These are phyloP conservation scores for Pulveroboletus sp. DNA, from an alignment of 768 basidiomycete genomes.

Conservation along the genomic window DNA sequence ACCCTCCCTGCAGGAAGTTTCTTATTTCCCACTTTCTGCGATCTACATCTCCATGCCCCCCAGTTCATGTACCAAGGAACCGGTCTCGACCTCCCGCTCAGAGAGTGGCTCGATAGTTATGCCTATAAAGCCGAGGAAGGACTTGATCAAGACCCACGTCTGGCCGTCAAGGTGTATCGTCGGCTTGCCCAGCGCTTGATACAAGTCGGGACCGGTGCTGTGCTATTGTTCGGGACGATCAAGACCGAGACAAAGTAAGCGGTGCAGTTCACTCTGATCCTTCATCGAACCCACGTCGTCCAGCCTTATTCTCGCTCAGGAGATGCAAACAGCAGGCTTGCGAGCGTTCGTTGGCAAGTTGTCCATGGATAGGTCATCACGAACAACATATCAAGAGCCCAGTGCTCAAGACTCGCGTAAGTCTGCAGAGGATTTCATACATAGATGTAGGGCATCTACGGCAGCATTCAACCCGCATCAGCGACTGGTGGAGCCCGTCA, in stretches of 20 bases:
- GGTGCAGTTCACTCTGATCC: neutral
- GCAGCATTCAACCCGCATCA: constrained; percentile 38
- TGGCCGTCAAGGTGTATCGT: constrained; percentile 66
- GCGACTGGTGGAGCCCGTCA: constrained; percentile 68
- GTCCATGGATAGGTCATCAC: constrained; percentile 80
- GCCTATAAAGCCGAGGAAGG: constrained; percentile 78
- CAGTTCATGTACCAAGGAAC: constrained; percentile 88
- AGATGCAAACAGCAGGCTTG: constrained; percentile 67
- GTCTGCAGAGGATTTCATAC: constrained; percentile 54
- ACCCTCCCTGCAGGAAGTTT: constrained; percentile 53
- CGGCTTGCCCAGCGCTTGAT: constrained; percentile 62
- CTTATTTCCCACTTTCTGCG: constrained; percentile 73
- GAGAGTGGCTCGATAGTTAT: constrained; percentile 81
- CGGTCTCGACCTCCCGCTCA: constrained; percentile 76
- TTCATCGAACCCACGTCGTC: neutral
- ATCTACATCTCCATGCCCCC: constrained; percentile 83
- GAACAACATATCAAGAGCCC: constrained; percentile 65
- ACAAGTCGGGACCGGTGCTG: constrained; percentile 72
- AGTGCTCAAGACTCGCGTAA: constrained; percentile 46
- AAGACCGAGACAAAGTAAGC: constrained; percentile 75
- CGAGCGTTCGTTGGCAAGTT: constrained; percentile 86
- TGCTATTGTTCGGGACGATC: constrained; percentile 81
- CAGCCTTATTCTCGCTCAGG: constrained; percentile 74
- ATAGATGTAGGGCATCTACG: constrained; percentile 40
- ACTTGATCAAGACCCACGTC: constrained; percentile 54